phyloP scores from a whole-genome alignment of 2,329 filamentous ascomycete species.

The Fusarium fracticaudum region DNA sequence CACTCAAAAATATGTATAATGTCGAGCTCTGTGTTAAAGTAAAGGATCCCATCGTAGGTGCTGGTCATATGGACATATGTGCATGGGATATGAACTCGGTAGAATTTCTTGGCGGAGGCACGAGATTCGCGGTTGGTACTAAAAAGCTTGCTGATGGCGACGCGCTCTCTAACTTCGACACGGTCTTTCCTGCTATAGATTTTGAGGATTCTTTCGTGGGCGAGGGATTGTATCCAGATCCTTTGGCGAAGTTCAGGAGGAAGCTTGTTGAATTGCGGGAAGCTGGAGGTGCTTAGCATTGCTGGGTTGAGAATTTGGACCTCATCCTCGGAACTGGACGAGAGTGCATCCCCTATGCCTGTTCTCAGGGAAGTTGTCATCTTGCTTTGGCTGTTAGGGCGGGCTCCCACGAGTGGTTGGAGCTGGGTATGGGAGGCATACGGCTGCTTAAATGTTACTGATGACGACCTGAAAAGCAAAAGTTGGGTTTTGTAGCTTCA shows the following conservation, averaged over 20 bases:
- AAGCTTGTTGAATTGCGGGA: background rate
- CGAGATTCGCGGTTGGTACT: background rate
- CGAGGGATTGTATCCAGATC: background rate
- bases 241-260: background rate
- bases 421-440: background rate
- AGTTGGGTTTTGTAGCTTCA: background rate
- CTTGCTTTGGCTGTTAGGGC: background rate
- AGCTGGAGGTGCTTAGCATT: background rate
- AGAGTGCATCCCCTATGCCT: background rate
- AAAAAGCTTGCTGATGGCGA: background rate
- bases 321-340: background rate
- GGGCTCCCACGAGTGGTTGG: background rate
- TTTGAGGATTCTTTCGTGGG: background rate
- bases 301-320: background rate
- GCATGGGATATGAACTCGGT: background rate
- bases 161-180: background rate
- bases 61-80: background rate
- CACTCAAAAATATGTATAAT: background rate
- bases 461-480: background rate
- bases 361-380: background rate
- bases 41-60: background rate
- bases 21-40: background rate
- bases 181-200: fast-evolving
- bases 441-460: background rate
- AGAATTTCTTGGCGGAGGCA: background rate